These are phyloP conservation scores for Falciphora oryzae DNA, from an alignment of 2,329 filamentous ascomycete species.

Conservation along the genomic window DNA sequence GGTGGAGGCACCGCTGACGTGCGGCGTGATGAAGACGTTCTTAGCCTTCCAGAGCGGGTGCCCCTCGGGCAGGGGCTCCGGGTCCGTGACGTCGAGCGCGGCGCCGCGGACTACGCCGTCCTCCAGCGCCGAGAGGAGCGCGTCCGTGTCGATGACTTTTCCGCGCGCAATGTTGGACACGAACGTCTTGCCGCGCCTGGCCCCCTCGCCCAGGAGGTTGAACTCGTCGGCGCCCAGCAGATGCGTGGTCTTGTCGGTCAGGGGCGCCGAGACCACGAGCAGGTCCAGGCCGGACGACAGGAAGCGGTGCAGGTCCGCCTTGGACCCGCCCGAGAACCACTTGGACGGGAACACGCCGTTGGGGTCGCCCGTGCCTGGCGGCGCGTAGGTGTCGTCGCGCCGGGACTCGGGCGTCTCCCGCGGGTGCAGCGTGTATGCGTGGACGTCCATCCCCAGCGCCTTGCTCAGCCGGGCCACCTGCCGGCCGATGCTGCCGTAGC, in stretches of 20 bases:
- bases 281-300: constrained; percentile 36
- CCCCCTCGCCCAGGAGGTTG: constrained; percentile 18
- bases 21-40: constrained; percentile 47
- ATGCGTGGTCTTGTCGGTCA: constrained; percentile 31
- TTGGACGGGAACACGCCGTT: constrained; percentile 32
- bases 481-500: constrained; percentile 39
- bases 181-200: constrained; percentile 36
- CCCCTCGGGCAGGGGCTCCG: constrained; percentile 56
- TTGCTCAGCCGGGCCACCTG: constrained; percentile 43
- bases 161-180: constrained; percentile 57
- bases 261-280: constrained; percentile 34
- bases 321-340: constrained; percentile 33
- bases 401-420: constrained; percentile 49
- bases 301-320: constrained; percentile 32
- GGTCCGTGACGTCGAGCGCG: constrained; percentile 61
- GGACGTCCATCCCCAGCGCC: constrained; percentile 59
- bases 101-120: constrained; percentile 40
- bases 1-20: constrained; percentile 17
- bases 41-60: constrained; percentile 55
- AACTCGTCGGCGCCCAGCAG: constrained; percentile 34
- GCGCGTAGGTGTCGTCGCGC: constrained; percentile 54
- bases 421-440: constrained; percentile 59
- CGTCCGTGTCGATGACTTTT: constrained; percentile 25
- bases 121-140: constrained; percentile 46
- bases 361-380: constrained; percentile 52